Evolutionary conservation across 2,329 filamentous ascomycete genomes (phyloP).

Genomic region (Cordyceps farinosa): DNA sequence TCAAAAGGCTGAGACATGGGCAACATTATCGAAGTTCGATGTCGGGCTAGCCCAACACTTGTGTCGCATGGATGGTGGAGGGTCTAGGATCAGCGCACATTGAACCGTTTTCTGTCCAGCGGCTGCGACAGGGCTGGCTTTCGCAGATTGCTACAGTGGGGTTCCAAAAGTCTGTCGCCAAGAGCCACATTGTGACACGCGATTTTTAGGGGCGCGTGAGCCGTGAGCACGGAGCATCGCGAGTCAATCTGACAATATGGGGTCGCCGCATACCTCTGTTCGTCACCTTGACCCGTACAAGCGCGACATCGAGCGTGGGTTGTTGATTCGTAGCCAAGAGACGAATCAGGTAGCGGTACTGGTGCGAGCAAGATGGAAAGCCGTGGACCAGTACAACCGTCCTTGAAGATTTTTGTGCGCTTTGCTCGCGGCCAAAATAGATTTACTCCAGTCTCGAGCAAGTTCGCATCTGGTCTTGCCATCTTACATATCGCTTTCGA

Average conservation of each 20-base stretch:
- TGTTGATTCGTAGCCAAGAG: slow-evolving; percentile 30
- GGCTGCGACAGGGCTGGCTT: not conserved
- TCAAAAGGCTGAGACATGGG: not conserved
- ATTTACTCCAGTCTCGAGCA: slow-evolving; percentile 27
- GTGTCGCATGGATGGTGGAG: not conserved
- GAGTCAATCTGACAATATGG: slow-evolving; percentile 26
- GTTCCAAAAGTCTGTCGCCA: no score
- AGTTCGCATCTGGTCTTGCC: not conserved
- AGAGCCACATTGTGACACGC: no score
- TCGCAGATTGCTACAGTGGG: not conserved
- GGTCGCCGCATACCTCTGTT: no score
- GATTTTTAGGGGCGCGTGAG: no score
- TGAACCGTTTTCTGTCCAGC: not conserved
- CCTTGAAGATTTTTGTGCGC: slow-evolving; percentile 25
- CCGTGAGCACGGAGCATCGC: no score
- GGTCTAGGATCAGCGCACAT: not conserved
- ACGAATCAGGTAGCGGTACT: slow-evolving; percentile 44
- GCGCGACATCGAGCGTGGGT: no score
- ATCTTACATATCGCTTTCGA: no score
- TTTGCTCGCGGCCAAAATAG: slow-evolving; percentile 41
- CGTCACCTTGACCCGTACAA: no score
- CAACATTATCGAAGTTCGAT: not conserved
- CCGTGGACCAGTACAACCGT: slow-evolving; percentile 43
- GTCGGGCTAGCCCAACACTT: not conserved
- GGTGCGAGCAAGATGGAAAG: slow-evolving; percentile 42